Evolutionary conservation across 352 stramenopile species (phyloP), one percentile per base, ranked within the genome.

Genomic region (Phytopythium kandeliae): DNA sequence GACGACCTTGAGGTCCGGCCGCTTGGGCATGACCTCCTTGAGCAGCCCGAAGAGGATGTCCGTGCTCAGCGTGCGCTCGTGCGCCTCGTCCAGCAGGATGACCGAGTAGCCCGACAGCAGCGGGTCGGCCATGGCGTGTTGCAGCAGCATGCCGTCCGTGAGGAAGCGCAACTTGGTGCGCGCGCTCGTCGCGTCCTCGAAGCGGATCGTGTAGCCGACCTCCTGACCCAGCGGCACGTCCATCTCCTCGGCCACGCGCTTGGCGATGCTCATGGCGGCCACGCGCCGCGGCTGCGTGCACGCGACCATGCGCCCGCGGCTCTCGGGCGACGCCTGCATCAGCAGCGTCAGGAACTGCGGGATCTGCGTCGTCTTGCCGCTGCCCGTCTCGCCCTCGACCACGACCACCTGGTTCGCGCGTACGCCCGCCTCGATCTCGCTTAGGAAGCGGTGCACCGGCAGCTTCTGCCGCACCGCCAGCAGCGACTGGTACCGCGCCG

Each of bases 371-470:
- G 97, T 99, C 68, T 99, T 99, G 31, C 95, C 92, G 4, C 83
- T 97, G 21, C 97, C 96, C 6, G 96, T 99, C 64, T 99, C 97
- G 24, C 96, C 96, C 10, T 99, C 96, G 63, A 99, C 97, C 51
- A 99, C 95, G 10, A 99, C 91, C 55, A 99, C 92, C 62, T 90
- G 89, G 68, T 98, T 84, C 28, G 96, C 84, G 64, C 91, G 86
- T 7, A 99, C 85, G 35, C 96, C 96, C 33, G 86, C 71, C 55
- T 99, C 72, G 70, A 99, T 98, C 62, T 99, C 86, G 46, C 97
- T 74, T 48, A 98, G 70, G 67, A 99, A 99, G 22, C 87, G 74
- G 74, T 95, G 99, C 33, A 99, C 96, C 0, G 97, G 97, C 40
- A 99, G 83, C 63, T 97, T 97, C 62, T 98, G 97, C 30, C 97